A percentile compares a stretch with the other conserved stretches of the same genome.
Evolutionary conservation across 2,329 filamentous ascomycete genomes (phyloP).

Genomic region (Cladosporium sp.): DNA sequence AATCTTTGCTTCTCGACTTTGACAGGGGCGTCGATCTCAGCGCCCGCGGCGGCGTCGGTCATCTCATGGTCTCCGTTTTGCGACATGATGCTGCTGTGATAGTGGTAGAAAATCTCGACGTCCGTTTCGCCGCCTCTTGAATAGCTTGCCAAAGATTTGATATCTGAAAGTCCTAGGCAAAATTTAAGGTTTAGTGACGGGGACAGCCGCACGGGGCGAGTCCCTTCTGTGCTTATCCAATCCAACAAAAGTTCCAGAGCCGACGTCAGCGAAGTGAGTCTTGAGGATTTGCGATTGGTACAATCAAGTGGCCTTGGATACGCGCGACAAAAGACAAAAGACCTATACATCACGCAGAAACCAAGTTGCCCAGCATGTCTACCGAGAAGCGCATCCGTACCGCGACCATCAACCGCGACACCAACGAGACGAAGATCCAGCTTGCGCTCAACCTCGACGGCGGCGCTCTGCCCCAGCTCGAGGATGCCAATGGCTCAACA

Average conservation of each 20-base stretch:
- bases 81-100: not conserved
- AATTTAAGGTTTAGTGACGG: slow-evolving; percentile 15
- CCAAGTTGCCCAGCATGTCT: slow-evolving; percentile 18
- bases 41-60: slow-evolving; percentile 31
- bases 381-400: slow-evolving; percentile 49
- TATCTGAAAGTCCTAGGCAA: slow-evolving; percentile 10
- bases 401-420: slow-evolving; percentile 76
- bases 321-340: not conserved
- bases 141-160: slow-evolving; percentile 2
- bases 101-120: not conserved
- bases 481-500: slow-evolving; percentile 49
- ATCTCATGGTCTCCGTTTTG: slow-evolving; percentile 29
- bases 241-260: not conserved
- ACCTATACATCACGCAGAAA: not conserved
- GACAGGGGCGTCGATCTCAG: slow-evolving; percentile 14
- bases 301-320: not conserved
- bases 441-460: slow-evolving; percentile 90
- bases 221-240: slow-evolving; percentile 8
- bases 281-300: no score
- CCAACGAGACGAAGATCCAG: slow-evolving; percentile 97
- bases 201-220: not conserved
- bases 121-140: not conserved
- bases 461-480: slow-evolving; percentile 49
- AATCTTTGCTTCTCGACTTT: slow-evolving; percentile 34
- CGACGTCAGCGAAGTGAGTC: not conserved